Percentiles rank a stretch among this genome's conserved stretches.
These are phyloP conservation scores for Moringa oleifera DNA, from an alignment of 345 rosid genomes.

Conservation along the genomic window DNA sequence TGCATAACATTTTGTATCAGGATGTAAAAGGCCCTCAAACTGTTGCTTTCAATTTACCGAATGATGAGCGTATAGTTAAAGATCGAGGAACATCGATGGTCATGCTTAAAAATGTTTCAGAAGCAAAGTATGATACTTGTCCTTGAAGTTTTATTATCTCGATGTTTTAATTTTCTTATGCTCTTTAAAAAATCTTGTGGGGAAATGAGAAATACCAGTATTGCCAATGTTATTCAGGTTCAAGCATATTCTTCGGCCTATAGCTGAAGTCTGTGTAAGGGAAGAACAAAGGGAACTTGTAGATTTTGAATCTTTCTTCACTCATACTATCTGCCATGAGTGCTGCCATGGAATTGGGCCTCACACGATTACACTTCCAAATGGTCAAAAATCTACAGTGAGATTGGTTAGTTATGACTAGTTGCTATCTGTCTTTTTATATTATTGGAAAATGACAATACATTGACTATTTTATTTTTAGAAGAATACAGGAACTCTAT, in stretches of 20 bases:
- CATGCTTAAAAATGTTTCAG: constrained; percentile 85
- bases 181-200: not conserved
- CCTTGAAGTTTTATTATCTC: constrained; percentile 10
- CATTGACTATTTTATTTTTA: no score
- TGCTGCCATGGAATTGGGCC: constrained; percentile 98
- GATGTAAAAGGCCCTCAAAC: constrained; percentile 97
- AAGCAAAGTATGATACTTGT: constrained; percentile 60
- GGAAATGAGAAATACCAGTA: no score
- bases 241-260: constrained; percentile 77
- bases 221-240: constrained; percentile 42
- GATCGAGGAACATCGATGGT: constrained; percentile 97
- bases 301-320: constrained; percentile 94
- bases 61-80: constrained; percentile 84
- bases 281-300: constrained; percentile 70
- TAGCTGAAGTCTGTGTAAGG: constrained; percentile 60
- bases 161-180: constrained; percentile 9
- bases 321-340: constrained; percentile 91
- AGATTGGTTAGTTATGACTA: constrained; percentile 52
- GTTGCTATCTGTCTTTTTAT: no score
- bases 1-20: constrained; percentile 34
- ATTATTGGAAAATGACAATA: no score
- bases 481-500: not conserved
- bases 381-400: constrained; percentile 78
- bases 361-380: constrained; percentile 82
- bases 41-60: constrained; percentile 93